These are phyloP conservation scores for Quercus engelmannii DNA, from an alignment of 306 rosid genomes.

Conservation along the genomic window DNA sequence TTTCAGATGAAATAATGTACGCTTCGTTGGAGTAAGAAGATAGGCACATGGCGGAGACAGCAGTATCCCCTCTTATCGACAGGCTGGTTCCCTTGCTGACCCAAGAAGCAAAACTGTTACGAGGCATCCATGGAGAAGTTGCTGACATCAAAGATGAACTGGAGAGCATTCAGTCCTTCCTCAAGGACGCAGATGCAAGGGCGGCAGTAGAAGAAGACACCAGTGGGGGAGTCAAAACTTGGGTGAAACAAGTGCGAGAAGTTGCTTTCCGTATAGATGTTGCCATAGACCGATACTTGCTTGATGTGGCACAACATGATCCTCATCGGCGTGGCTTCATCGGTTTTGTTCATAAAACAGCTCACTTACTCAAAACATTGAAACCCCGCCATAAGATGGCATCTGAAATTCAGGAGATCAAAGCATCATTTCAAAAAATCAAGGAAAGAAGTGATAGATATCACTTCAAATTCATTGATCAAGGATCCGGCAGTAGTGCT, in stretches of 20 bases:
- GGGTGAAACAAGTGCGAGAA: constrained; percentile 23
- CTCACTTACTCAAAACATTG: neutral
- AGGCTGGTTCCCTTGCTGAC: neutral
- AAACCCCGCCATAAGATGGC: constrained; percentile 1
- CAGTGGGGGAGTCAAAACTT: neutral
- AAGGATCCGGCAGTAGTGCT: neutral
- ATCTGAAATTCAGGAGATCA: constrained; percentile 14
- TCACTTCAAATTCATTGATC: neutral
- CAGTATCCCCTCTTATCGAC: too few relatives aligned
- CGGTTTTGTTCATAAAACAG: neutral
- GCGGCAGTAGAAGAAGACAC: neutral
- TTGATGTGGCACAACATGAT: neutral
- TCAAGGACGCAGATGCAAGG: neutral
- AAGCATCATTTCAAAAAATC: constrained; percentile 7
- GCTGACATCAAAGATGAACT: neutral
- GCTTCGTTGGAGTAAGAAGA: too few relatives aligned
- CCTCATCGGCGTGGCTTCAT: neutral
- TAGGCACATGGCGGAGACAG: too few relatives aligned
- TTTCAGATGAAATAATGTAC: too few relatives aligned
- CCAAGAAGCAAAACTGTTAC: neutral
- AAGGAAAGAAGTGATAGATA: constrained; percentile 26
- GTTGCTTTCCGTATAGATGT: constrained; percentile 22
- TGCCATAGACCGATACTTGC: constrained; percentile 15
- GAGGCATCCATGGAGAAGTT: neutral
- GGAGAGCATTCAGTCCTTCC: neutral